Evolutionary conservation across 371 early-diverging fungal species (phyloP).

Genomic region (Rhizopus delemar): DNA sequence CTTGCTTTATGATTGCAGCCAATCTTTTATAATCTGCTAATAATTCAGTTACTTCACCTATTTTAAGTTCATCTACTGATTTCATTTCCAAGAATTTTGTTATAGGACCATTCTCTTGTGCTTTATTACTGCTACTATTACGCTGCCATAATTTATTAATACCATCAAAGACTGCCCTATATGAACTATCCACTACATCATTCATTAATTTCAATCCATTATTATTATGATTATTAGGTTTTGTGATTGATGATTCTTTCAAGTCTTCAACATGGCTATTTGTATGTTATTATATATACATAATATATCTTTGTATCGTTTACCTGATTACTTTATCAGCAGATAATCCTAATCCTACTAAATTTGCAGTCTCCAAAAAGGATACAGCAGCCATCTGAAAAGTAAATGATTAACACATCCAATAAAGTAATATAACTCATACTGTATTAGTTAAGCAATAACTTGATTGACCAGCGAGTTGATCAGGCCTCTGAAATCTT

Average conservation of each 20-base stretch:
- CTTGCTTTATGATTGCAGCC: slow-evolving; percentile 41
- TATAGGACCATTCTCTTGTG: slow-evolving; percentile 24
- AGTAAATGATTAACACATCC: not conserved
- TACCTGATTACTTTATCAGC: slow-evolving; percentile 47
- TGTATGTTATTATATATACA: not conserved
- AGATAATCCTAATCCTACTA: slow-evolving; percentile 50
- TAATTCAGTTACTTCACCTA: slow-evolving; percentile 33
- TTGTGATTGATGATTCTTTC: slow-evolving; percentile 9
- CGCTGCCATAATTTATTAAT: slow-evolving; percentile 51
- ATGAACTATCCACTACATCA: slow-evolving; percentile 48
- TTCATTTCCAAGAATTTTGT: slow-evolving; percentile 31
- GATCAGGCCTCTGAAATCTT: slow-evolving; percentile 50
- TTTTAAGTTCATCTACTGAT: slow-evolving; percentile 32
- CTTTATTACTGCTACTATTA: slow-evolving; percentile 20
- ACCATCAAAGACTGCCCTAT: slow-evolving; percentile 43
- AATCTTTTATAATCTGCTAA: slow-evolving; percentile 38
- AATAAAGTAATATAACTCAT: slow-evolving; percentile 1
- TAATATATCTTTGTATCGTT: not conserved
- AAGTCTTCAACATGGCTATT: slow-evolving; percentile 41
- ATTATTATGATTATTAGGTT: no score
- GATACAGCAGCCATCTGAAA: slow-evolving; percentile 48
- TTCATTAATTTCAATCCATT: slow-evolving; percentile 44
- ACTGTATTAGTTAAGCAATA: slow-evolving; percentile 58
- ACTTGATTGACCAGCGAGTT: slow-evolving; percentile 49
- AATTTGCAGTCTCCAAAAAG: slow-evolving; percentile 50